Conservation (phyloP, 495 filamentous ascomycete genomes). For the Penicillium arizonense region DNA sequence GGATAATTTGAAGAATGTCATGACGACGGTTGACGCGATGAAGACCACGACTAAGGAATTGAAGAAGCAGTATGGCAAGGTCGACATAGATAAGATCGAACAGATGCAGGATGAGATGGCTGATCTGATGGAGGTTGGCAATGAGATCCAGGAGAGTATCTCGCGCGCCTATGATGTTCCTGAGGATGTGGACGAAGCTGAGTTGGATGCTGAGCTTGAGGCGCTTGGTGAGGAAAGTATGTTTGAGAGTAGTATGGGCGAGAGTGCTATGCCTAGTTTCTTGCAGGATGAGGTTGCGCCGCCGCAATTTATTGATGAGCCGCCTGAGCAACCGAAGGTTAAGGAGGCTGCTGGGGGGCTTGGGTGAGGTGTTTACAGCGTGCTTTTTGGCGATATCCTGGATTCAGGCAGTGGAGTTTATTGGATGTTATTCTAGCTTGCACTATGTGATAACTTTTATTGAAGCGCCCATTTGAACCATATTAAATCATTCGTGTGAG, state of each 20-base stretch:
- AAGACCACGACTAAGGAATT: constrained; percentile 93
- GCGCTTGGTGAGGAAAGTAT: constrained; percentile 89
- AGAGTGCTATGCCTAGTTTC: constrained; percentile 74
- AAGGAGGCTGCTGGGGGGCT: constrained; percentile 62
- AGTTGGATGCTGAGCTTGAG: constrained; percentile 95
- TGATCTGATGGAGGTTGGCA: constrained; percentile 94
- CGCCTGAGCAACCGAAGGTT: constrained; percentile 67
- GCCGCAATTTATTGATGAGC: constrained; percentile 87
- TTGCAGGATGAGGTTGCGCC: constrained; percentile 77
- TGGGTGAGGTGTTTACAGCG: constrained; percentile 20
- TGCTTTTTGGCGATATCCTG: neutral
- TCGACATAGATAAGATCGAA: constrained; percentile 97
- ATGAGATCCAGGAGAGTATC: constrained; percentile 97
- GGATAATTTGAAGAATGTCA: constrained; percentile 97
- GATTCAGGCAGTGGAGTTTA: constrained; percentile 19
- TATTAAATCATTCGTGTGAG: too few relatives aligned
- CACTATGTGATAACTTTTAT: neutral
- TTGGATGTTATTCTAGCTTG: neutral
- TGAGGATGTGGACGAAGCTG: constrained; percentile 96
- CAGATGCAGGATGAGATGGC: constrained; percentile 99
- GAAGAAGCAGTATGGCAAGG: constrained; percentile 93
- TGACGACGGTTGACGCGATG: constrained; percentile 97
- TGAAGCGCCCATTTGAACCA: neutral
- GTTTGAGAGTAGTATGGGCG: constrained; percentile 59
- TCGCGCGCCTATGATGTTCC: constrained; percentile 92